Evolutionary conservation across 768 basidiomycete genomes (phyloP).

Genomic region (Rhizopogon salebrosus): DNA sequence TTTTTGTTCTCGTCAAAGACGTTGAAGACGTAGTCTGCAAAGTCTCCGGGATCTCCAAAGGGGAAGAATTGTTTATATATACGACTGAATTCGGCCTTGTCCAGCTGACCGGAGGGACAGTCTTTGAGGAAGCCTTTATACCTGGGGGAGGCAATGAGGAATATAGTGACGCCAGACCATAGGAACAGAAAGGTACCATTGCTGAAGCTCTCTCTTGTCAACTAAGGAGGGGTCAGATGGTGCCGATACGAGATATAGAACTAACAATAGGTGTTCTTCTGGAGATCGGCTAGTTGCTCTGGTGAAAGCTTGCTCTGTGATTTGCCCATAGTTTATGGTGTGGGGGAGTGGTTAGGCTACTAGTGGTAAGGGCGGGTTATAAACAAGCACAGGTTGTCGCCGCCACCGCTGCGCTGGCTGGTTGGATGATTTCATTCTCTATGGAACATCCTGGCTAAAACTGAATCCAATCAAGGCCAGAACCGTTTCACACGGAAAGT

Average conservation of each 20-base stretch:
- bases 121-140: conserved; percentile 99
- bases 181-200: conserved; percentile 53
- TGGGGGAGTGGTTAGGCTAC: not conserved
- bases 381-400: not conserved
- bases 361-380: not conserved
- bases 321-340: conserved; percentile 76
- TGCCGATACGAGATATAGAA: conserved; percentile 10
- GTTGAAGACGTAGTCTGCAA: conserved; percentile 98
- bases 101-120: conserved; percentile 93
- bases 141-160: conserved; percentile 47
- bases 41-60: conserved; percentile 94
- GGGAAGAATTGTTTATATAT: conserved; percentile 99
- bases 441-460: not conserved
- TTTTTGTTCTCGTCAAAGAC: conserved; percentile 95
- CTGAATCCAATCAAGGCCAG: conserved; percentile 1
- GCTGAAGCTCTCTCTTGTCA: conserved; percentile 95
- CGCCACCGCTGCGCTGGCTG: not conserved
- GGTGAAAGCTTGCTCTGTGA: conserved; percentile 92
- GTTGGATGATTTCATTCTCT: not conserved
- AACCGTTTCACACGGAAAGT: conserved; percentile 3
- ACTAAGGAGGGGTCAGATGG: conserved; percentile 43
- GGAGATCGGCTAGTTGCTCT: conserved; percentile 90
- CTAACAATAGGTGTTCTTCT: conserved; percentile 97
- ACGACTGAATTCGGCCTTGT: conserved; percentile 91
- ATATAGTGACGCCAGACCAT: conserved; percentile 4